A percentile compares a stretch with the other conserved stretches of the same genome.
Evolutionary conservation across 768 basidiomycete genomes (phyloP).

Genomic region (Hygrocybe coccinea): DNA sequence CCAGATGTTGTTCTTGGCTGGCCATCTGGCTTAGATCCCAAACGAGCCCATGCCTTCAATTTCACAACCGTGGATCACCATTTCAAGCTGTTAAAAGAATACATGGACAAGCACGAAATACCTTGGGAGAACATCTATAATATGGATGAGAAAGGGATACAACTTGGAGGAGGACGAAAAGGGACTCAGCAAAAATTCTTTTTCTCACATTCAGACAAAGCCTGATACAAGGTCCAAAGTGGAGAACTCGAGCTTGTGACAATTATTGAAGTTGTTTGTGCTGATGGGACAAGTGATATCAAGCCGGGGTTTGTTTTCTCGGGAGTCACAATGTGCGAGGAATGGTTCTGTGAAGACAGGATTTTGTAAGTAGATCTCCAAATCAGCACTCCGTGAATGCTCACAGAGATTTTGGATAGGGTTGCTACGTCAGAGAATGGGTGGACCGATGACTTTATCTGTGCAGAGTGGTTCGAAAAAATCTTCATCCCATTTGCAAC

Average conservation of each 20-base stretch:
- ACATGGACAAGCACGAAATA: conserved; percentile 16
- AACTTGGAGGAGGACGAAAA: conserved; percentile 13
- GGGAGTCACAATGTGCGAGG: conserved; percentile 25
- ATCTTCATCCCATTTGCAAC: conserved; percentile 29
- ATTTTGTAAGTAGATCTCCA: conserved; percentile 27
- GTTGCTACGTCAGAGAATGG: conserved; percentile 34
- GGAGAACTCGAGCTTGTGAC: conserved; percentile 38
- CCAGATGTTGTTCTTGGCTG: neutral
- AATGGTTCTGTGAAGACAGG: conserved; percentile 21
- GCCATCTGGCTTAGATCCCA: no score
- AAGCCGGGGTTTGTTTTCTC: conserved; percentile 3
- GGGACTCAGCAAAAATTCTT: conserved; percentile 12
- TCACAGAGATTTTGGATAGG: conserved; percentile 16
- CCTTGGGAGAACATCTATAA: conserved; percentile 25
- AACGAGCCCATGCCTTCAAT: no score
- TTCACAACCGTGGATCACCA: no score
- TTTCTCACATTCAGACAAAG: conserved; percentile 13
- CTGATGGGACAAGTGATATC: conserved; percentile 28
- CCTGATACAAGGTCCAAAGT: conserved; percentile 20
- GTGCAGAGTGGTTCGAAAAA: conserved; percentile 29
- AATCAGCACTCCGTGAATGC: conserved; percentile 16
- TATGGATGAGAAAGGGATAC: conserved; percentile 29
- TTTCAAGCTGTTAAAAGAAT: neutral
- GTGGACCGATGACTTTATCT: conserved; percentile 38
- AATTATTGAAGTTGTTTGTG: conserved; percentile 36